These are phyloP conservation scores for Pseudocercospora musae DNA, from an alignment of 2,329 filamentous ascomycete genomes.

Conservation along the genomic window DNA sequence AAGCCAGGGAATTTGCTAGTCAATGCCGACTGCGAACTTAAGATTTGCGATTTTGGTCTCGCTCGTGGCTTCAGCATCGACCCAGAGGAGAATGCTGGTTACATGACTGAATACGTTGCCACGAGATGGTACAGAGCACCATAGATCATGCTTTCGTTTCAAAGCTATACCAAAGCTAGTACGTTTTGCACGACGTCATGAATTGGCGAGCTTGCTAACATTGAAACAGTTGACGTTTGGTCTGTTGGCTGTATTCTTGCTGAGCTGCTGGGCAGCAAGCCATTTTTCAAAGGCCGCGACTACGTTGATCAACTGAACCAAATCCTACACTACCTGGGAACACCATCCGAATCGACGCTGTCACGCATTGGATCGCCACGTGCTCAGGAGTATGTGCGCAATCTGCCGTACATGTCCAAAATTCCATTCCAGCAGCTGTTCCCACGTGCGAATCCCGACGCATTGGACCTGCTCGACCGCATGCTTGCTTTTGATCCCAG, in stretches of 20 bases:
- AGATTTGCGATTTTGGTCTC: constrained; percentile 97
- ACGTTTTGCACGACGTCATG: constrained; percentile 47
- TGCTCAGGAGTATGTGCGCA: constrained; percentile 97
- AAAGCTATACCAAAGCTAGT: constrained; percentile 99
- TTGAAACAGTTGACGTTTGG: constrained; percentile 83
- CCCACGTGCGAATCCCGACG: constrained; percentile 91
- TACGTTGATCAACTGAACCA: constrained; percentile 99
- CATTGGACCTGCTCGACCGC: constrained; percentile 88
- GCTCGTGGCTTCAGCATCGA: constrained; percentile 96
- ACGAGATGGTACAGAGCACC: constrained; percentile 98
- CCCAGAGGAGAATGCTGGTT: constrained; percentile 95
- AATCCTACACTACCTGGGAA: constrained; percentile 96
- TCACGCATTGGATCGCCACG: constrained; percentile 90
- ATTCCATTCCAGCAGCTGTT: constrained; percentile 85
- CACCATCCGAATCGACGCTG: constrained; percentile 91
- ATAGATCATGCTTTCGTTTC: constrained; percentile 99
- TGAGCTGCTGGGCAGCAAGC: constrained; percentile 89
- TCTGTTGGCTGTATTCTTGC: constrained; percentile 97
- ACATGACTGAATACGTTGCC: constrained; percentile 99
- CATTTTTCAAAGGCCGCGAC: constrained; percentile 98
- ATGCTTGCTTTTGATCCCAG: constrained; percentile 98
- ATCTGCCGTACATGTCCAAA: constrained; percentile 60
- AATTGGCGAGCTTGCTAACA: constrained; percentile 6
- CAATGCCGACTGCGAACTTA: constrained; percentile 98
- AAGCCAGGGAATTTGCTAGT: constrained; percentile 97